These are phyloP conservation scores for Populus hybrid DNA, from an alignment of 441 rosid genomes.

Conservation along the genomic window DNA sequence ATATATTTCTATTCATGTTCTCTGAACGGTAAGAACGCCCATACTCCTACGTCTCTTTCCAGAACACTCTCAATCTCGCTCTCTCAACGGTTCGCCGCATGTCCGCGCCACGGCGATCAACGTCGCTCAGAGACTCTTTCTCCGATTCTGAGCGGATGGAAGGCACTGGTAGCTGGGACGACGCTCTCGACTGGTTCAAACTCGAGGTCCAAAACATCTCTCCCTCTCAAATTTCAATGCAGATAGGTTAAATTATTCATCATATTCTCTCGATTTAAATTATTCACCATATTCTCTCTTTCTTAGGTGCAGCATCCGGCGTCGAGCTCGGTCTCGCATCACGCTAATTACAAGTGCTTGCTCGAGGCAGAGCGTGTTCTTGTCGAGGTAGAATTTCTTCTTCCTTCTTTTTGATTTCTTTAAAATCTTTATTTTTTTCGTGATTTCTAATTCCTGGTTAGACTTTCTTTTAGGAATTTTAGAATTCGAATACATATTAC, in stretches of 20 bases:
- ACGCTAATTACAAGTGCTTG: slow-evolving; percentile 58
- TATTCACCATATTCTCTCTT: slow-evolving; percentile 5
- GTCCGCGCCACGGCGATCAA: slow-evolving; percentile 47
- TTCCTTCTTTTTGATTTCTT: background rate
- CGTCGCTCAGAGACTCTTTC: slow-evolving; percentile 48
- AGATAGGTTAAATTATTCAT: background rate
- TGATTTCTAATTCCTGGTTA: background rate
- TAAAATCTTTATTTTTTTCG: background rate
- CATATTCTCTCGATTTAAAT: background rate
- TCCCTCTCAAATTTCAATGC: background rate
- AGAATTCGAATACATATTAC: background rate
- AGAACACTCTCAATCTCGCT: background rate
- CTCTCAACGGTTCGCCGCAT: slow-evolving; percentile 21
- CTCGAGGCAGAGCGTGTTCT: slow-evolving; percentile 66
- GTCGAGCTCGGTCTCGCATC: slow-evolving; percentile 46
- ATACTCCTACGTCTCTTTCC: slow-evolving; percentile 15
- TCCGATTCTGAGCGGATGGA: slow-evolving; percentile 67
- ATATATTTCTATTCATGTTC: background rate
- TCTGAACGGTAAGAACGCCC: slow-evolving; percentile 30
- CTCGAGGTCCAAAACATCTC: slow-evolving; percentile 43
- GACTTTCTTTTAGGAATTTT: background rate
- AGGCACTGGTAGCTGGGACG: slow-evolving; percentile 82
- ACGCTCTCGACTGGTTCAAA: slow-evolving; percentile 81
- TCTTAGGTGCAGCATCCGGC: slow-evolving; percentile 37
- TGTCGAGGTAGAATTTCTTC: slow-evolving; percentile 48